phyloP scores from a whole-genome alignment of 208 protist species.

The Trypanosoma vivax region DNA sequence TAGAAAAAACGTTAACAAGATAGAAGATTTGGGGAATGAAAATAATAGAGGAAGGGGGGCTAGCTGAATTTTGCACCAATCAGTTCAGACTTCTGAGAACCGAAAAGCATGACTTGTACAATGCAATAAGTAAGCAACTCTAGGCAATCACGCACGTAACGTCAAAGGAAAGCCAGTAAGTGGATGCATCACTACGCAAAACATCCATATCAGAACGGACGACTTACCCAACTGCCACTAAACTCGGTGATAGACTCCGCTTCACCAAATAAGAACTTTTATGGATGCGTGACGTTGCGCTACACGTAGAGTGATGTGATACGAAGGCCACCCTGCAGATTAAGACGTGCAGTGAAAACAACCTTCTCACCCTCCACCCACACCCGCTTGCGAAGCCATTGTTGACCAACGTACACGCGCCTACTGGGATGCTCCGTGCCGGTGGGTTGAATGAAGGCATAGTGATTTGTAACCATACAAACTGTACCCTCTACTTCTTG shows the following conservation, averaged over 20 bases:
- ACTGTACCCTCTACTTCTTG: slow-evolving; percentile 39
- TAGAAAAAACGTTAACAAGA: not conserved
- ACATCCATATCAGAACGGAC: too few relatives aligned
- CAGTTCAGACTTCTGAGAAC: too few relatives aligned
- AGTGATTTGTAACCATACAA: slow-evolving; percentile 37
- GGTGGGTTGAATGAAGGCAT: slow-evolving; percentile 55
- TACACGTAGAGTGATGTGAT: slow-evolving; percentile 12
- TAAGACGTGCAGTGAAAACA: slow-evolving; percentile 16
- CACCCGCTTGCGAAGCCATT: slow-evolving; percentile 15
- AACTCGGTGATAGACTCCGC: too few relatives aligned
- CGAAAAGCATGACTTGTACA: too few relatives aligned
- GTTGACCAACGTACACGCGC: slow-evolving; percentile 37
- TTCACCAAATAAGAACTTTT: too few relatives aligned
- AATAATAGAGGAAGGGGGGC: not conserved
- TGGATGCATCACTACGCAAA: too few relatives aligned
- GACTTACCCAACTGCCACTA: too few relatives aligned
- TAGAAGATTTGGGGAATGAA: not conserved
- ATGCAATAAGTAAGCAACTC: too few relatives aligned
- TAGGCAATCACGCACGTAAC: too few relatives aligned
- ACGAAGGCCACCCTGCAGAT: slow-evolving; percentile 19
- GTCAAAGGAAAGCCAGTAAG: too few relatives aligned
- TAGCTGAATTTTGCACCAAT: too few relatives aligned
- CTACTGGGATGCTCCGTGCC: slow-evolving; percentile 35
- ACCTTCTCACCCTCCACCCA: slow-evolving; percentile 21
- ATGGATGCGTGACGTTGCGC: not conserved